phyloP scores from a whole-genome alignment of 306 rosid species.

The Fragaria vesca region DNA sequence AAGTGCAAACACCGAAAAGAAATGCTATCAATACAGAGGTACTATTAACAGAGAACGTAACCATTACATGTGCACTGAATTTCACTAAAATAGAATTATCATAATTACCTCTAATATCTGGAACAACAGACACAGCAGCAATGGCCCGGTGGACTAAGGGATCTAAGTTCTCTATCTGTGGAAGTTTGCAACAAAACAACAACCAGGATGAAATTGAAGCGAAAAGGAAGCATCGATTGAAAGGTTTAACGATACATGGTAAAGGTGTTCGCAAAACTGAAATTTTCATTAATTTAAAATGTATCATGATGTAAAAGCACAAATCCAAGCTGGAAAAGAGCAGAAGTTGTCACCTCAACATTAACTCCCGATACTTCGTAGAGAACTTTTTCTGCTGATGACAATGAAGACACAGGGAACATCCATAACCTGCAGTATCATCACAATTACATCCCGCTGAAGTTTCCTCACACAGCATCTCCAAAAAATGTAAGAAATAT shows the following conservation, averaged over 20 bases:
- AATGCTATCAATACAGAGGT: not conserved
- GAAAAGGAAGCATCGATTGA: not conserved
- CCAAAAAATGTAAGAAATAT: conserved; percentile 9
- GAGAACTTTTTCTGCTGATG: conserved; percentile 62
- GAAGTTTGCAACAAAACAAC: conserved; percentile 27
- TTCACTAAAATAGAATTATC: conserved; percentile 8
- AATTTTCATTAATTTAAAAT: not conserved
- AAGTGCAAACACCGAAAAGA: conserved; percentile 15
- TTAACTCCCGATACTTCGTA: conserved; percentile 45
- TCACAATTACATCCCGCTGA: conserved; percentile 20
- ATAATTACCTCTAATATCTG: conserved; percentile 76
- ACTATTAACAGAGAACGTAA: not conserved
- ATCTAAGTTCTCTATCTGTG: conserved; percentile 73
- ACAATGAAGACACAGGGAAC: conserved; percentile 69
- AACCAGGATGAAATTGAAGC: conserved; percentile 10
- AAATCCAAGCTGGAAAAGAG: conserved; percentile 14
- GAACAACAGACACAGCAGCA: conserved; percentile 57
- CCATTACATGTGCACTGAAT: not conserved
- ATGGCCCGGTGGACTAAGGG: conserved; percentile 79
- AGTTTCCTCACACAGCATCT: conserved; percentile 8
- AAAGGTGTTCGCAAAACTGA: not conserved
- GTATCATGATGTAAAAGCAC: conserved; percentile 10
- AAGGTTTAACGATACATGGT: not conserved
- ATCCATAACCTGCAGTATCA: conserved; percentile 74
- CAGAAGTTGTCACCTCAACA: conserved; percentile 58